Base-by-base conservation (phyloP, 768 basidiomycete species). In the Naematelia aurantialba region DNA sequence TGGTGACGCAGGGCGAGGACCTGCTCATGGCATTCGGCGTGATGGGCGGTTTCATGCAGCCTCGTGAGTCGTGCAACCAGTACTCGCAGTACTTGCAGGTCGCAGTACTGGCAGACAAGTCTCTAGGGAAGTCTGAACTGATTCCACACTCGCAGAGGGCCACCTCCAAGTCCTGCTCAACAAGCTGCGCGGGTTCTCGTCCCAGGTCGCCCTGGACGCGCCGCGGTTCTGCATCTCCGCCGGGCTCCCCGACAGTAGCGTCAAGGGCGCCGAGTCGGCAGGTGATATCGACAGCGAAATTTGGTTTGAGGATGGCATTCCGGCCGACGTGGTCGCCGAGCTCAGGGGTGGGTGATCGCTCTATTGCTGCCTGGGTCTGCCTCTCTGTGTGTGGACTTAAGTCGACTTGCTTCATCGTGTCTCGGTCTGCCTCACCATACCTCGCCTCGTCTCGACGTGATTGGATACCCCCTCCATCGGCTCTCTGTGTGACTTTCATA, bases 181-280 rank as follows among this genome's bases (percentile, higher is more conserved):
- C 72, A 83, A 96, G 52, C 82, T 97, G 25, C 84, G 91, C 47
- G 93, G 93, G 1, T 89, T 85, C 75, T 88, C 86, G 1, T 83
- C 85, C 0, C 96, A 99, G 78, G 85, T 89, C 2, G 89, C 92
- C 13, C 83, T 99, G 34, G 94, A 97, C 77, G 88, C 91, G 0
- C 94, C 93, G 8, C 85, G 94, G 13, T 96, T 98, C 80, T 98
- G 93, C 73, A 97, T 98, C 58, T 92, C 91, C 13, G 84, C 90
- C 17, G 89, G 88, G 24, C 82, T 82, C 56, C 87, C 89, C 0
- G 85, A 87, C 61, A 70, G 82, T 1, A 80, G 83, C 45, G 80
- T 78, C 22, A 78, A 79, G 30, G 75, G 80, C 27, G 76, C 79
- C 8, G 80, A 58, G 11, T 60, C 62, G 3, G 85, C 85, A 0